phyloP scores from a whole-genome alignment of 768 basidiomycete genomes.

The Leccinum incarnatum region DNA sequence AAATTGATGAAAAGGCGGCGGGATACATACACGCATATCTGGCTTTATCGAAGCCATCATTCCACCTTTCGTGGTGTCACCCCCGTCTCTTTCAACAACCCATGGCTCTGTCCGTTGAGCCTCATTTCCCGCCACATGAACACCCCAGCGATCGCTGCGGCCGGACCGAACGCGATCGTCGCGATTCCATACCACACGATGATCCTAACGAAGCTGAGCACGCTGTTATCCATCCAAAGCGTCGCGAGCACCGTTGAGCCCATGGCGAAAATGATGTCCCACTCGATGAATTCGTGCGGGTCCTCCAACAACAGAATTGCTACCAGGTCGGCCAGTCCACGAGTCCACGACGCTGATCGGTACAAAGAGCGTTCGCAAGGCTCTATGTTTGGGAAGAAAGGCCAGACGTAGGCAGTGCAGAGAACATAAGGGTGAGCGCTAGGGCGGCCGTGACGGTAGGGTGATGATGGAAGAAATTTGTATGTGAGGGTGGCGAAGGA shows the following conservation, averaged over 20 bases:
- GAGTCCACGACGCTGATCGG: neutral
- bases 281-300: conserved; percentile 44
- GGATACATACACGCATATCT: neutral
- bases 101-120: conserved; percentile 15
- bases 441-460: conserved; percentile 19
- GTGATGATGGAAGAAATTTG: conserved; percentile 33
- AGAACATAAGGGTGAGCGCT: conserved; percentile 15
- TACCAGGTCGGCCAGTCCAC: neutral
- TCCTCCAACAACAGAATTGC: conserved; percentile 4
- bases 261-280: conserved; percentile 45
- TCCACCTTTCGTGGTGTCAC: conserved; percentile 2
- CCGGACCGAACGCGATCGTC: conserved; percentile 45
- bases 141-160: conserved; percentile 47
- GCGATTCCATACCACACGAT: conserved; percentile 45
- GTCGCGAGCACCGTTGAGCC: conserved; percentile 41
- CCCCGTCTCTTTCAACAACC: neutral
- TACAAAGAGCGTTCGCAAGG: conserved; percentile 13
- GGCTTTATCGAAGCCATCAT: neutral
- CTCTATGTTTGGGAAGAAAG: conserved; percentile 5
- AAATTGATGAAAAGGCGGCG: neutral
- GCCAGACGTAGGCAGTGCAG: conserved; percentile 25
- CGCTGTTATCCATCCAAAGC: conserved; percentile 46
- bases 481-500: conserved; percentile 40
- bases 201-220: conserved; percentile 34
- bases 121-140: conserved; percentile 46